phyloP scores from a whole-genome alignment of 257 asterid species.

The Petunia secreta region DNA sequence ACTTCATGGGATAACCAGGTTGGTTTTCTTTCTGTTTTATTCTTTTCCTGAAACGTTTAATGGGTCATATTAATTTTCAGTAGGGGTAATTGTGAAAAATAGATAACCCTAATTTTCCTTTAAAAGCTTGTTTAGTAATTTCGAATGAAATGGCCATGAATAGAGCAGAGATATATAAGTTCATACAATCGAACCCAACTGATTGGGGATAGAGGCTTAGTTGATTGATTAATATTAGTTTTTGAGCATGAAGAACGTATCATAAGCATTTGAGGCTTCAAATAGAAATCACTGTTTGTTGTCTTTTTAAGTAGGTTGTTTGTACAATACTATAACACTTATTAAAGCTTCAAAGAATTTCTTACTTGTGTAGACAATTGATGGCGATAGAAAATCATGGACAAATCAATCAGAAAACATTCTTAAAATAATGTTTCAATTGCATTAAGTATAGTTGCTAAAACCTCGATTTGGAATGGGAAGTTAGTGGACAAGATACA shows the following conservation, averaged over 20 bases:
- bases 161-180: neutral
- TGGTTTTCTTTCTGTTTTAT: conserved; percentile 12
- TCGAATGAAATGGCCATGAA: neutral
- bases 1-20: conserved; percentile 99
- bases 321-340: neutral
- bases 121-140: neutral
- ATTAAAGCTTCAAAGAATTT: neutral
- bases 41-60: neutral
- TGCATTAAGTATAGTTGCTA: neutral
- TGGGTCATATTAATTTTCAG: neutral
- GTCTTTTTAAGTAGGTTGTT: neutral
- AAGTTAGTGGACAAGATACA: neutral
- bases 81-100: neutral
- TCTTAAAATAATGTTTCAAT: neutral
- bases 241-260: conserved; percentile 15
- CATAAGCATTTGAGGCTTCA: neutral
- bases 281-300: neutral
- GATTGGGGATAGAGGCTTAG: neutral
- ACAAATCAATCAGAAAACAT: neutral
- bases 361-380: conserved; percentile 8
- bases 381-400: conserved; percentile 14
- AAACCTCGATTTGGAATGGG: neutral
- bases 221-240: conserved; percentile 3
- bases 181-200: neutral
- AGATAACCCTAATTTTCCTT: neutral